Evolutionary conservation across 805 yeast genomes (phyloP).

Genomic region (Deakozyma indianensis): DNA sequence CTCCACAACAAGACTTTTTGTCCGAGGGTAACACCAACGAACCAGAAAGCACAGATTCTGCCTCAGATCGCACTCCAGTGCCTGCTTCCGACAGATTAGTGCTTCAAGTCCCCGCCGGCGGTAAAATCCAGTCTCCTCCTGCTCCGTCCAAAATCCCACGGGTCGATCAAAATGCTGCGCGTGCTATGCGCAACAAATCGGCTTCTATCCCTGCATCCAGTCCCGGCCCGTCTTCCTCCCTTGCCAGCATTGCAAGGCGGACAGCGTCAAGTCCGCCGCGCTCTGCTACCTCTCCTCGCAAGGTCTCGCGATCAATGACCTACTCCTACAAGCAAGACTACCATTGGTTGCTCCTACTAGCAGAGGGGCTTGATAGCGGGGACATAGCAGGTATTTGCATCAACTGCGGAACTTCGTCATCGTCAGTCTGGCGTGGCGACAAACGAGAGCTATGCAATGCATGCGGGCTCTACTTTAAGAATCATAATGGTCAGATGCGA

Average conservation of each 20-base stretch:
- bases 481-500: slow-evolving; percentile 1
- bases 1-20: not conserved
- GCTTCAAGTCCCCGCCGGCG: not conserved
- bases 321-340: not conserved
- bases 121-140: not conserved
- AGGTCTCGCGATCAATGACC: not conserved
- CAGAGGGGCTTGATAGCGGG: not conserved
- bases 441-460: slow-evolving; percentile 1
- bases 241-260: not conserved
- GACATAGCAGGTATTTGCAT: not conserved
- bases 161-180: not conserved
- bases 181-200: not conserved
- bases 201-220: not conserved
- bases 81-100: too few relatives aligned
- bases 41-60: too few relatives aligned
- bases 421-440: slow-evolving; percentile 1
- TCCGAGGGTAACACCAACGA: too few relatives aligned
- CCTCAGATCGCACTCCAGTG: too few relatives aligned
- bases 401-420: not conserved
- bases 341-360: not conserved
- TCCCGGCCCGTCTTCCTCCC: not conserved
- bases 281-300: not conserved
- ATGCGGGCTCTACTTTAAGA: not conserved
- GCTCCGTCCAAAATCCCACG: not conserved
- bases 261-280: slow-evolving; percentile 1